Evolutionary conservation across 352 stramenopile genomes (phyloP).

Genomic region (Phytophthora crassamura): DNA sequence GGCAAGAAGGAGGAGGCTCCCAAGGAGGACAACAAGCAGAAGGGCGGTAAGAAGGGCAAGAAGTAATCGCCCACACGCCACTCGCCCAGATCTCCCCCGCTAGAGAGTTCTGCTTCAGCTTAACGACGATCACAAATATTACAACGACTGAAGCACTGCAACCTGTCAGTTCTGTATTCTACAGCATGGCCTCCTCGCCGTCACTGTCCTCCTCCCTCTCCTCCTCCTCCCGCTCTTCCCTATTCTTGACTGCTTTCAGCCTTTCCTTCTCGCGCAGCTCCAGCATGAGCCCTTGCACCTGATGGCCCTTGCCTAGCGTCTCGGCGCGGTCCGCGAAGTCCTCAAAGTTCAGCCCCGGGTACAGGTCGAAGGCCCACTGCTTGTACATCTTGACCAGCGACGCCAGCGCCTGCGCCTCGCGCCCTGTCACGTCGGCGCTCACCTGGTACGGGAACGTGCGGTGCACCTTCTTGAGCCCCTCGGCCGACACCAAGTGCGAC

Average conservation of each 20-base stretch:
- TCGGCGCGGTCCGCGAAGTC: conserved; percentile 80
- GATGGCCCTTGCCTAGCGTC: conserved; percentile 59
- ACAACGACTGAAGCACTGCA: no score
- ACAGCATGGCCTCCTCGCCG: conserved; percentile 56
- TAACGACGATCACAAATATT: no score
- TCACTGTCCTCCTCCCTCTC: conserved; percentile 28
- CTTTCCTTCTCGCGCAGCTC: conserved; percentile 69
- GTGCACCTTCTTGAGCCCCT: conserved; percentile 78
- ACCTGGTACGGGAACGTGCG: conserved; percentile 78
- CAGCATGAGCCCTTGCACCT: conserved; percentile 68
- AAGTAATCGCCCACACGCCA: no score
- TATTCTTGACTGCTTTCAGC: conserved; percentile 37
- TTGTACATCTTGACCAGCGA: conserved; percentile 86
- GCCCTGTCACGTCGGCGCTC: conserved; percentile 51
- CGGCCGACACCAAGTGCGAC: conserved; percentile 62
- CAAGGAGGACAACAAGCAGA: no score
- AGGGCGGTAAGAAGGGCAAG: no score
- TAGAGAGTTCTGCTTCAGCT: no score
- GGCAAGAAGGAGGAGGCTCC: no score
- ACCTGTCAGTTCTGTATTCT: conserved; percentile 2
- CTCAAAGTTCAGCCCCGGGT: conserved; percentile 83
- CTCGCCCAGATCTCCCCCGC: no score
- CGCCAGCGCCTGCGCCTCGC: conserved; percentile 71
- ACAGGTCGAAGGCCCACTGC: conserved; percentile 87
- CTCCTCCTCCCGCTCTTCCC: conserved; percentile 16